Evolutionary conservation across 257 asterid genomes (phyloP), one percentile per base, ranked within the genome.

Genomic region (Penstemon barbatus): DNA sequence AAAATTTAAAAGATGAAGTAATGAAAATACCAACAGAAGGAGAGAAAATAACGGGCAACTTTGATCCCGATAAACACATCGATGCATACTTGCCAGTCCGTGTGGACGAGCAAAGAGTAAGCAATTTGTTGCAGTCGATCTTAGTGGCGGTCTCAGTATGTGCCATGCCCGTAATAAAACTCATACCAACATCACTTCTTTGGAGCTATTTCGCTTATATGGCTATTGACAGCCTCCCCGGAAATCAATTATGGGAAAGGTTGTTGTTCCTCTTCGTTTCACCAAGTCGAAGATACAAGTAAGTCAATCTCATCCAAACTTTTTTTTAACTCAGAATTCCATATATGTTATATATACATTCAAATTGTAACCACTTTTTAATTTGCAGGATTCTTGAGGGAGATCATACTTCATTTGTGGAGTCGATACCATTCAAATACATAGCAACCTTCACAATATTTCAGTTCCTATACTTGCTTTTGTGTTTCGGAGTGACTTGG

Each of bases 131-230:
- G 69, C 90, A 86, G 44, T 84, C 93, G 1, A n/a, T 86, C 1
- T 42, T 86, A 0, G 86, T 86, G 18, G 90, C 82, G 9, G 75
- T 70, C 18, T 80, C 88, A 0, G 85, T 82, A 6, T 79, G 69
- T 25, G 86, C 80, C 10, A 74, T 84, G 81, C 93, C 93, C 1
- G 65, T 84, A 12, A 80, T 84, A 41, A 82, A 82, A 44, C 57
- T 54, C 68, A 86, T 86, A 39, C 90, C 93, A 40, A 80, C 88
- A 2, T 86, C 88, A 2, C 85, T 86, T 69, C 83, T 86, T 1
- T 84, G 92, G 89, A 89, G 92, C 42, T 86, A 84, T 56, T 86
- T 86, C 4, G 85, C 86, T 4, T 86, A 86, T 69, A 86, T 84
- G 93, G 93, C 93, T 13, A 84, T 86, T 25, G 93, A 86, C 41